Conservation (phyloP, 257 asterid species). For the Penstemon barbatus region DNA sequence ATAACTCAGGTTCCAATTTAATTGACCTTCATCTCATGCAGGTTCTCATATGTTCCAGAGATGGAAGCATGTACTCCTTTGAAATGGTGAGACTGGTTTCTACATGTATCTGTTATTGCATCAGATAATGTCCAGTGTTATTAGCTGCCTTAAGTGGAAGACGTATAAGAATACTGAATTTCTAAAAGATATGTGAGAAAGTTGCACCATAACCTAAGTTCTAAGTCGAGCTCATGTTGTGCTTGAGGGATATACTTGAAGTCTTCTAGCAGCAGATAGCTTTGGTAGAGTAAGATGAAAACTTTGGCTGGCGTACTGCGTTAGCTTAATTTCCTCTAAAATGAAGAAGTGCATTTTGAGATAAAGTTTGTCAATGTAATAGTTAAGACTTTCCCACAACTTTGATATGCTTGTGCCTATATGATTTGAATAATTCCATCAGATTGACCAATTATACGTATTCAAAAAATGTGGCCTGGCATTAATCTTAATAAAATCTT, state of each 20-base stretch:
- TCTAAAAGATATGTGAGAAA: not conserved
- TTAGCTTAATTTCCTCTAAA: not conserved
- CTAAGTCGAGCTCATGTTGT: not conserved
- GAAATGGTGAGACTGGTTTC: conserved; percentile 51
- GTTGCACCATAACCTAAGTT: not conserved
- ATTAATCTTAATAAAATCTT: conserved; percentile 3
- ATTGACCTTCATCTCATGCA: conserved; percentile 35
- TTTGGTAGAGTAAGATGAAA: not conserved
- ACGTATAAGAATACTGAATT: conserved; percentile 6
- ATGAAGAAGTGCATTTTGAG: not conserved
- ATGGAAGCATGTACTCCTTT: conserved; percentile 78
- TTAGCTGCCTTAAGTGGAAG: not conserved
- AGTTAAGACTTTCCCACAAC: not conserved
- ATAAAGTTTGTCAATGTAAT: not conserved
- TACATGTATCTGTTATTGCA: not conserved
- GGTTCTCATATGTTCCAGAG: conserved; percentile 86
- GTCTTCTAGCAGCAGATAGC: not conserved
- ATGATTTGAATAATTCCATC: not conserved
- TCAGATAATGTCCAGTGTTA: not conserved
- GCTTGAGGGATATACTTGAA: not conserved
- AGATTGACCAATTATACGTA: not conserved
- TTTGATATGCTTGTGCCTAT: not conserved
- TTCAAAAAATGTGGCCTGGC: not conserved
- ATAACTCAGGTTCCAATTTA: not conserved
- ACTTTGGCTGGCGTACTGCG: not conserved